phyloP scores from a whole-genome alignment of 441 rosid species.

The Croton setiger region DNA sequence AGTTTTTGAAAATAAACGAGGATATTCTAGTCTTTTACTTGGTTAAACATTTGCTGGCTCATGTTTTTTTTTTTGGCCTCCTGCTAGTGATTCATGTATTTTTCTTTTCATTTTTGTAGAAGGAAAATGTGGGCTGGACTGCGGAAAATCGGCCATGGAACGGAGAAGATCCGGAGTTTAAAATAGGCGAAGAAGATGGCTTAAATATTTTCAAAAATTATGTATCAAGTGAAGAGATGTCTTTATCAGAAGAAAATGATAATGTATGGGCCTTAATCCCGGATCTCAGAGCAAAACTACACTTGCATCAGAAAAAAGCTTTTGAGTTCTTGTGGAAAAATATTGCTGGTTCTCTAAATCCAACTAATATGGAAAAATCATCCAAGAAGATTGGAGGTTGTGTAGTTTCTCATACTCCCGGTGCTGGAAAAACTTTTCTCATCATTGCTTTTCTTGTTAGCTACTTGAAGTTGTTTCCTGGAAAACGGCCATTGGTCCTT shows the following conservation, averaged over 20 bases:
- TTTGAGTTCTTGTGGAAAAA: constrained; percentile 92
- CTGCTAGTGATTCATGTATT: background rate
- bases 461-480: constrained; percentile 87
- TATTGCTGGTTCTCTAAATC: constrained; percentile 67
- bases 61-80: too few species aligned
- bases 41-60: too few species aligned
- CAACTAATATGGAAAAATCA: constrained; percentile 49
- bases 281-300: constrained; percentile 58
- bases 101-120: constrained; percentile 31
- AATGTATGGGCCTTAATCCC: constrained; percentile 86
- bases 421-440: constrained; percentile 93
- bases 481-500: constrained; percentile 78
- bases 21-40: too few species aligned
- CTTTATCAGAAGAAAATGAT: constrained; percentile 45
- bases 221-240: constrained; percentile 24
- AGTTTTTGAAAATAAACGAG: too few species aligned
- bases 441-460: constrained; percentile 87
- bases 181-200: constrained; percentile 32
- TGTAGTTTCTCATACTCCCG: constrained; percentile 89
- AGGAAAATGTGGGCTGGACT: constrained; percentile 40
- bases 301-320: constrained; percentile 76
- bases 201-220: constrained; percentile 24
- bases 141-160: constrained; percentile 32
- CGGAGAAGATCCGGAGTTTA: constrained; percentile 34
- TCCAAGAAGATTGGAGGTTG: constrained; percentile 74